These are phyloP conservation scores for Fusarium lyarnte DNA, from an alignment of 2,329 filamentous ascomycete species.

Conservation along the genomic window DNA sequence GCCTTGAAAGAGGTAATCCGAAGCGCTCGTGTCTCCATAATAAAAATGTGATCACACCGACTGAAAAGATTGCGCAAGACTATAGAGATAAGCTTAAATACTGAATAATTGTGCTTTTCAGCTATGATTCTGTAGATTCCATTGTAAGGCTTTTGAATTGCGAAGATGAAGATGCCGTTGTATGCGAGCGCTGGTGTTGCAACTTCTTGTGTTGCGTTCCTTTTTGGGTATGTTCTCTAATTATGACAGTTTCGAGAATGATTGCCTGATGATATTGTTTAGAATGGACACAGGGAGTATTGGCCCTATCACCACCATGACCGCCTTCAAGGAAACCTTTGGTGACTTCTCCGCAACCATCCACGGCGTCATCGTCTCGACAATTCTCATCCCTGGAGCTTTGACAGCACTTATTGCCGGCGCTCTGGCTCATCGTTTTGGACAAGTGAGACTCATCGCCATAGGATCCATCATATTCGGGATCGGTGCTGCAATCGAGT, in stretches of 20 bases:
- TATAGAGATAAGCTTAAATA: constrained; percentile 10
- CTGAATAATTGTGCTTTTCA: background rate
- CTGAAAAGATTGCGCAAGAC: constrained; percentile 4
- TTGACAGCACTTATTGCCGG: constrained; percentile 68
- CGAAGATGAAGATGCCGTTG: constrained; percentile 33
- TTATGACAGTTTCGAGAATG: fast-evolving
- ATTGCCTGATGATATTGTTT: background rate
- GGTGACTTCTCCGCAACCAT: constrained; percentile 63
- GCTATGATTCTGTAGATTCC: no score
- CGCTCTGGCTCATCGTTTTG: constrained; percentile 62
- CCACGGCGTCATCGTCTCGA: constrained; percentile 68
- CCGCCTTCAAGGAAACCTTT: constrained; percentile 59
- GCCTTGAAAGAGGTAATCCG: constrained; percentile 18
- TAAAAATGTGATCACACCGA: constrained; percentile 36
- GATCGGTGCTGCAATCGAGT: constrained; percentile 58
- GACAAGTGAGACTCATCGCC: constrained; percentile 61
- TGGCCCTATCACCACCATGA: constrained; percentile 68
- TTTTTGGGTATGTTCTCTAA: constrained; percentile 42
- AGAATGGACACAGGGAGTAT: constrained; percentile 61
- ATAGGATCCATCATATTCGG: constrained; percentile 63
- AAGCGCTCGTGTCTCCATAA: constrained; percentile 28
- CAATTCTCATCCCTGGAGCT: constrained; percentile 67
- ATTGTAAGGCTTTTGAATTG: background rate
- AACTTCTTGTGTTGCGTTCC: constrained; percentile 46
- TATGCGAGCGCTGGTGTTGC: constrained; percentile 45